Conservation (phyloP, 148 eudicot genomes). For the Nyssa sinensis region DNA sequence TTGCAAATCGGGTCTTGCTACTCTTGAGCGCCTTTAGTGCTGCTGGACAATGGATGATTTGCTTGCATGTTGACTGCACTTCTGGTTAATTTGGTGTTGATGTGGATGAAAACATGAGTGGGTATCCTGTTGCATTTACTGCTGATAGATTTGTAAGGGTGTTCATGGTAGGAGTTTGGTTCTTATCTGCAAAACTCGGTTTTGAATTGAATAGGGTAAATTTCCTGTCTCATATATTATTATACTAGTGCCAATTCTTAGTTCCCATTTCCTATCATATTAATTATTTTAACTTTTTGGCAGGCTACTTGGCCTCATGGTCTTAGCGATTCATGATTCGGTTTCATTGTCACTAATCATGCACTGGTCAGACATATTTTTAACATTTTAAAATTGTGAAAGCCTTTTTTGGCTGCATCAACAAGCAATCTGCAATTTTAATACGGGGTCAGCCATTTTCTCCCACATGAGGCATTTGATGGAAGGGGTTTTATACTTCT, state of each 20-base stretch:
- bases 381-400: not conserved
- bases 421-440: not conserved
- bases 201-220: constrained; percentile 35
- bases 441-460: not conserved
- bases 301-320: constrained; percentile 43
- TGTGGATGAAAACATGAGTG: constrained; percentile 21
- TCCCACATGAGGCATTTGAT: not conserved
- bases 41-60: constrained; percentile 28
- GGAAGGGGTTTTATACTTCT: not conserved
- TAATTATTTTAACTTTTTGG: constrained; percentile 45
- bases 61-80: not conserved
- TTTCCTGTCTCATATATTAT: constrained; percentile 15
- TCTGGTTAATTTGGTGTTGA: constrained; percentile 30
- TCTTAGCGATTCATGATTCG: constrained; percentile 10
- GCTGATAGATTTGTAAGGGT: constrained; percentile 36
- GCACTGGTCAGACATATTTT: not conserved
- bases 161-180: constrained; percentile 25
- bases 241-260: constrained; percentile 12
- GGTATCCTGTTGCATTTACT: constrained; percentile 28
- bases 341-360: constrained; percentile 1
- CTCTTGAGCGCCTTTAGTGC: constrained; percentile 44
- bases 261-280: constrained; percentile 2
- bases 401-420: not conserved
- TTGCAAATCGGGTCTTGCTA: not conserved
- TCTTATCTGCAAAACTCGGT: not conserved